Conservation (phyloP, 805 yeast species). For the Monosporozyma aerobia region DNA sequence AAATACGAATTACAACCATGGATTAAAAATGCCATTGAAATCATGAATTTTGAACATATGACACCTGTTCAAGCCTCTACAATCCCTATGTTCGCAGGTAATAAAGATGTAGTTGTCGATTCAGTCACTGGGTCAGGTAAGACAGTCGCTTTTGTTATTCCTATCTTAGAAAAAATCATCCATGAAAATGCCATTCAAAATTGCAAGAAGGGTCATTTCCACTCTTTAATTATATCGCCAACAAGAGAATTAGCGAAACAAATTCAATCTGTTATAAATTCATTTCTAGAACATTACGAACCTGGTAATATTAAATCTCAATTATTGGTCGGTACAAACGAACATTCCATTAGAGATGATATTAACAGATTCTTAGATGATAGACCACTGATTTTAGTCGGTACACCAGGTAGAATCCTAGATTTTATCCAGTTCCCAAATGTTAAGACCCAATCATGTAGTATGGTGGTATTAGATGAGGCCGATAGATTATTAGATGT, state of each 20-base stretch:
- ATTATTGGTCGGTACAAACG: constrained; percentile 44
- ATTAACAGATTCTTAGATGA: constrained; percentile 42
- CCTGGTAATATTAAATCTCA: constrained; percentile 46
- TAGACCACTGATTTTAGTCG: constrained; percentile 70
- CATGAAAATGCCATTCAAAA: constrained; percentile 27
- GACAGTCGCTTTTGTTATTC: constrained; percentile 82
- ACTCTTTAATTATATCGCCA: constrained; percentile 60
- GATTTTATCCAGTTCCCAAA: constrained; percentile 57
- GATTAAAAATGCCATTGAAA: constrained; percentile 57
- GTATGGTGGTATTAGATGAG: constrained; percentile 77
- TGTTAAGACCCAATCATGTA: constrained; percentile 56
- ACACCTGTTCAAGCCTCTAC: constrained; percentile 97
- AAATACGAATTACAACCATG: constrained; percentile 52
- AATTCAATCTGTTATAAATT: constrained; percentile 56
- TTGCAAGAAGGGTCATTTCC: constrained; percentile 54
- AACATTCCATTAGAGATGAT: constrained; percentile 62
- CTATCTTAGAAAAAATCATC: constrained; percentile 60
- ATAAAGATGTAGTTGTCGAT: constrained; percentile 93
- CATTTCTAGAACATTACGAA: constrained; percentile 50
- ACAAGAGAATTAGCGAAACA: constrained; percentile 64
- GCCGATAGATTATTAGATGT: constrained; percentile 83
- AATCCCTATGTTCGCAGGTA: constrained; percentile 71
- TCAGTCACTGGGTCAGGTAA: constrained; percentile 99
- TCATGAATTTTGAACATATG: constrained; percentile 71
- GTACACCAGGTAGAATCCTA: constrained; percentile 83